These are phyloP conservation scores for Extremus antarcticus DNA, from an alignment of 495 filamentous ascomycete species.

Conservation along the genomic window DNA sequence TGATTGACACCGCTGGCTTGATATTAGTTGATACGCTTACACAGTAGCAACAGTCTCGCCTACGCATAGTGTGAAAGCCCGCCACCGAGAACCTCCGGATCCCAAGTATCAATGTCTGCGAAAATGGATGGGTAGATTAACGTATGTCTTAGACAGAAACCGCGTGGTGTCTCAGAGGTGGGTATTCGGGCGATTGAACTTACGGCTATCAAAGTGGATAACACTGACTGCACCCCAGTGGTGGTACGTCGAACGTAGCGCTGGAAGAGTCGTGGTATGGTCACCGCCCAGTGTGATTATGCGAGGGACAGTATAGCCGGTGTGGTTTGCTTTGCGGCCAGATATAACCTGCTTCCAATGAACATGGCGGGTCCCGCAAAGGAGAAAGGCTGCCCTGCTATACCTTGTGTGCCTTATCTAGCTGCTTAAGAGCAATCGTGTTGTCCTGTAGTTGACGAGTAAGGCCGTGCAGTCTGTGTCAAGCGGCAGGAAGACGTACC, in stretches of 20 bases:
- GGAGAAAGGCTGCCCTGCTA: slow-evolving; percentile 13
- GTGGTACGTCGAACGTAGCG: slow-evolving; percentile 35
- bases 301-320: slow-evolving; percentile 28
- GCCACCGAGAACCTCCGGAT: slow-evolving; percentile 38
- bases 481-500: too few relatives aligned
- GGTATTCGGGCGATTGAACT: too few relatives aligned
- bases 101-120: slow-evolving; percentile 40
- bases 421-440: slow-evolving; percentile 40
- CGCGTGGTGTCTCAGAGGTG: background rate
- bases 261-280: slow-evolving; percentile 42
- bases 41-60: slow-evolving; percentile 8
- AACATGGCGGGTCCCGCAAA: background rate
- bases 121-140: background rate
- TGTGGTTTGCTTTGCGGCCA: slow-evolving; percentile 20
- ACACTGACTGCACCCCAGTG: slow-evolving; percentile 27
- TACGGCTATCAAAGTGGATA: background rate
- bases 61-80: slow-evolving; percentile 42
- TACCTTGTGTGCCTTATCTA: slow-evolving; percentile 37
- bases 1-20: slow-evolving; percentile 39
- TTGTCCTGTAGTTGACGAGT: slow-evolving; percentile 38
- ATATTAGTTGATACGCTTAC: background rate
- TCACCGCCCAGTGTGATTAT: slow-evolving; percentile 43
- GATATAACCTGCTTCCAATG: slow-evolving; percentile 33
- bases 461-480: too few relatives aligned
- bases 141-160: background rate